Evolutionary conservation across 768 basidiomycete species (phyloP), one percentile per base, ranked within the genome.

Genomic region (Suillus placidus): DNA sequence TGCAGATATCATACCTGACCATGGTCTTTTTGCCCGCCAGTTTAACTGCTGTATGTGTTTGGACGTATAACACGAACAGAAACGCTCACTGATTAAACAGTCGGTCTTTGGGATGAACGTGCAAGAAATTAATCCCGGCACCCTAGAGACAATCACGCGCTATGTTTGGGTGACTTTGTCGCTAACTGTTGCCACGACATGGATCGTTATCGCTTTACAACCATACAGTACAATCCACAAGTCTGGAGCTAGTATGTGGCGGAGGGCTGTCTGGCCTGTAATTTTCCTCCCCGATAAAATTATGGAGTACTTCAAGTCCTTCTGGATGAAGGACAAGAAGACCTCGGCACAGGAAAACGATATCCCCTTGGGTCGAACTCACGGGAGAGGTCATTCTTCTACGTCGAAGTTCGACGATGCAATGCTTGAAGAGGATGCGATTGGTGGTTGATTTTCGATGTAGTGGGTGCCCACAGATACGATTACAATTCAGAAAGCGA

Each of bases 21-120:
- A 86, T 88, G 85, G 71, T 87, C 42, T 88, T 88, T 73, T 75
- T 88, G 32, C 88, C 88, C 1, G 82, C 85, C 5, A 82, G 80
- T 12, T 87, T 87, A 63, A 72, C 73, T 49, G 68, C 75, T 6
- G 76, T 76, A 63, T 61, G 74, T 73, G 0, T 13, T 14, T 8
- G 2, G 5, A 40, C 2, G 18, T 58, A 58, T 6, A 58, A 26
- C 16, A 26, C 16, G 10, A 30, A 40, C 16, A 6, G 16, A 18
- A 6, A 5, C 6, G 26, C 68, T 72, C 10, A 76, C 47, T 52
- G 13, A 20, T 62, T 37, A 71, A 76, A 37, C n/a, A 85, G 64
- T 71, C 73, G 35, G 61, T 71, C 20, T 74, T 75, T 58, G 66
- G 69, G 51, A 72, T 77, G 74, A 72, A 73, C 54, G 68, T 71